These are phyloP conservation scores for Funneliformis geosporum DNA, from an alignment of 192 early-diverging fungal genomes.

Conservation along the genomic window DNA sequence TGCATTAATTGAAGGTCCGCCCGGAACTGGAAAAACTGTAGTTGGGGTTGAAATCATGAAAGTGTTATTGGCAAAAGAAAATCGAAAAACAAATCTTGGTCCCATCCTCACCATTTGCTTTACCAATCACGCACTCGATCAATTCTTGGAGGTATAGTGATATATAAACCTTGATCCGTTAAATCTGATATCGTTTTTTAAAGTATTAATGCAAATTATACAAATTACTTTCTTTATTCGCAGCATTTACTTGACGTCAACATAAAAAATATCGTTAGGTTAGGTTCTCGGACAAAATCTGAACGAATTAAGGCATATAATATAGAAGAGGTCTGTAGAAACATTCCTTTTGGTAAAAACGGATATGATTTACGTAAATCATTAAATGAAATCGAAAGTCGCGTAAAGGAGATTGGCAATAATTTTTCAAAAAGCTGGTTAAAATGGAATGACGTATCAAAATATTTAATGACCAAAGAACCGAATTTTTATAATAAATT, in stretches of 20 bases:
- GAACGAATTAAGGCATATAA: constrained; percentile 35
- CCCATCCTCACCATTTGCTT: constrained; percentile 56
- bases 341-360: too few relatives aligned
- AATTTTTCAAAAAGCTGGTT: constrained; percentile 7
- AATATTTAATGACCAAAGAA: constrained; percentile 17
- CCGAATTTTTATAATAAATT: constrained; percentile 26
- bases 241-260: too few relatives aligned
- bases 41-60: constrained; percentile 54
- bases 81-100: constrained; percentile 36
- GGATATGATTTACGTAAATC: not conserved
- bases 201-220: constrained; percentile 17
- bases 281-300: constrained; percentile 47
- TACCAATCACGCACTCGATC: constrained; percentile 66
- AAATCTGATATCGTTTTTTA: too few relatives aligned
- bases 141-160: constrained; percentile 47
- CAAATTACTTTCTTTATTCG: too few relatives aligned
- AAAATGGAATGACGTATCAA: constrained; percentile 27
- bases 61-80: constrained; percentile 36
- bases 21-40: constrained; percentile 55
- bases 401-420: constrained; percentile 27
- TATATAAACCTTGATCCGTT: too few relatives aligned
- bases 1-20: constrained; percentile 60
- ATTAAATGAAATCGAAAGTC: constrained; percentile 11
- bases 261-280: constrained; percentile 43
- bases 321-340: not conserved